Conservation (phyloP, 257 asterid genomes). For the Solanum gracilifrons region DNA sequence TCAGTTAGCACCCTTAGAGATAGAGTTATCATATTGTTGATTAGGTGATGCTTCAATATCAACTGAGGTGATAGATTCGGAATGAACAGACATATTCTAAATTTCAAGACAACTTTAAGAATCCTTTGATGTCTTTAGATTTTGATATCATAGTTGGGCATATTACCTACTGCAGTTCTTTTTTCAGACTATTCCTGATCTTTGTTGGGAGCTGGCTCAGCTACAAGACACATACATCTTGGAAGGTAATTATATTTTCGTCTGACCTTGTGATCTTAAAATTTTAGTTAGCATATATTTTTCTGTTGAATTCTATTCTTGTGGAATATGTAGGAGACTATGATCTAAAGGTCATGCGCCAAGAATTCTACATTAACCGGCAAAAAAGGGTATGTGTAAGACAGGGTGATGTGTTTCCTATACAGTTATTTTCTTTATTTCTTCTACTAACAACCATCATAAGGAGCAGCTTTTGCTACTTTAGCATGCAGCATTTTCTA, state of each 20-base stretch:
- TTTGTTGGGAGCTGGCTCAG: constrained; percentile 97
- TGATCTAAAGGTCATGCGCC: constrained; percentile 98
- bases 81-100: background rate
- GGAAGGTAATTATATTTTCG: constrained; percentile 49
- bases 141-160: background rate
- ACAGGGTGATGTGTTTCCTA: background rate
- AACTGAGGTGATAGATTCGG: background rate
- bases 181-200: constrained; percentile 79
- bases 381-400: constrained; percentile 70
- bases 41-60: background rate
- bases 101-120: background rate
- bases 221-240: constrained; percentile 92
- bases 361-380: constrained; percentile 82
- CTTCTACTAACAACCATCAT: background rate
- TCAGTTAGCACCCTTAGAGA: background rate
- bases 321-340: constrained; percentile 60
- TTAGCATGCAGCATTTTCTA: background rate
- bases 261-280: background rate
- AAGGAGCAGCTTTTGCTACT: background rate
- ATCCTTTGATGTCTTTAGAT: background rate
- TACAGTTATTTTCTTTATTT: background rate
- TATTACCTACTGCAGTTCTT: constrained; percentile 14
- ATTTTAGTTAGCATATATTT: background rate
- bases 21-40: background rate
- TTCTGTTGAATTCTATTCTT: background rate